Percentiles rank a stretch among this genome's conserved stretches.
These are phyloP conservation scores for Beauveria scarabaeidicola DNA, from an alignment of 2,329 filamentous ascomycete genomes.

Conservation along the genomic window DNA sequence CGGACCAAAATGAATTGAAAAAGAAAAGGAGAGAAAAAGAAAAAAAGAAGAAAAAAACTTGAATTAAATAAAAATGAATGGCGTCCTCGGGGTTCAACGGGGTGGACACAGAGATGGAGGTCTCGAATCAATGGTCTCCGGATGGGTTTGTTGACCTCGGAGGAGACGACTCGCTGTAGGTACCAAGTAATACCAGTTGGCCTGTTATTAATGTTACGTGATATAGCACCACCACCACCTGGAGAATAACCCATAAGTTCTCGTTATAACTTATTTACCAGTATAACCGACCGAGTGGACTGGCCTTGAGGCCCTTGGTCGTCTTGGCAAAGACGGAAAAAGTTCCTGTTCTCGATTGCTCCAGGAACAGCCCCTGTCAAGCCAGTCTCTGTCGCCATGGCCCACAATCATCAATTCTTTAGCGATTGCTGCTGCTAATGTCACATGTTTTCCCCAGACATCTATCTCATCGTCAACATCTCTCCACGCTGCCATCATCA, in stretches of 20 bases:
- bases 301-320: background rate
- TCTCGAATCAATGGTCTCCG: background rate
- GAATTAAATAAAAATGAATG: background rate
- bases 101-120: background rate
- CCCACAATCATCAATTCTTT: too few relatives aligned
- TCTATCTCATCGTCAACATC: too few relatives aligned
- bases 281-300: background rate
- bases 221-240: background rate
- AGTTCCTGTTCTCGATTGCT: background rate
- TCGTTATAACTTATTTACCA: too few relatives aligned
- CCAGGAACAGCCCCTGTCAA: too few relatives aligned
- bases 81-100: background rate
- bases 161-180: background rate
- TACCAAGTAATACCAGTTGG: background rate
- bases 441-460: too few relatives aligned
- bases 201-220: conserved; percentile 2
- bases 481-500: too few relatives aligned
- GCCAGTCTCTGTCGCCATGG: too few relatives aligned
- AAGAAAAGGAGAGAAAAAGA: background rate
- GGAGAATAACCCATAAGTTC: background rate
- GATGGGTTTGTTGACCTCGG: background rate
- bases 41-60: too few relatives aligned
- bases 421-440: too few relatives aligned
- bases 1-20: background rate
- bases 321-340: background rate